Evolutionary conservation across 305 asterid species (phyloP).

Genomic region (Fraxinus dipetala): DNA sequence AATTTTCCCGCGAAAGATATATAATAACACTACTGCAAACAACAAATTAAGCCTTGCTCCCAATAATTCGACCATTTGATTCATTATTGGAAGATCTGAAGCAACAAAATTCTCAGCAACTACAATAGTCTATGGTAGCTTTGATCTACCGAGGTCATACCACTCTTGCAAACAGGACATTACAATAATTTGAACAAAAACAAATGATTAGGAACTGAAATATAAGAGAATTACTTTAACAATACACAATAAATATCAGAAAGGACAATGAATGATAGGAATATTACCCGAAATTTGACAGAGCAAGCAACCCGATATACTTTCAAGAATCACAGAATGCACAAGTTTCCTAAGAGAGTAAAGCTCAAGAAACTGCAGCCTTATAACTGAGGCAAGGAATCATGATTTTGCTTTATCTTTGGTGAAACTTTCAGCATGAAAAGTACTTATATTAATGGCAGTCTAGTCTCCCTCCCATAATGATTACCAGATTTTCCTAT

Average conservation of each 20-base stretch:
- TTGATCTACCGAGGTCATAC: neutral
- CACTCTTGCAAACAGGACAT: neutral
- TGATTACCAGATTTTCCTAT: conserved; percentile 2
- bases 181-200: neutral
- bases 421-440: neutral
- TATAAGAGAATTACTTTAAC: conserved; percentile 2
- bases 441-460: conserved; percentile 29
- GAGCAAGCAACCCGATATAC: conserved; percentile 36
- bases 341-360: conserved; percentile 27
- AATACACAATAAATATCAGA: neutral
- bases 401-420: conserved; percentile 19
- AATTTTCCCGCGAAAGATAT: neutral
- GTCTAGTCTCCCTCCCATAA: conserved; percentile 36
- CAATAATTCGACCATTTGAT: neutral
- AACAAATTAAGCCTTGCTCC: neutral
- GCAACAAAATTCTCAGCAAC: neutral
- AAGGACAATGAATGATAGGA: neutral
- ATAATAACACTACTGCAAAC: neutral
- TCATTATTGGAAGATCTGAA: neutral
- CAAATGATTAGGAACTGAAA: conserved; percentile 13
- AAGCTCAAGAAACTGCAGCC: conserved; percentile 40
- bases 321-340: conserved; percentile 29
- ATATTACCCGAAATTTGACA: conserved; percentile 32
- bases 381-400: conserved; percentile 46
- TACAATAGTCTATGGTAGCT: neutral